A percentile compares a stretch with the other conserved stretches of the same genome.
Conservation (phyloP, 2,329 filamentous ascomycete genomes). For the Fusarium sulawesiense region DNA sequence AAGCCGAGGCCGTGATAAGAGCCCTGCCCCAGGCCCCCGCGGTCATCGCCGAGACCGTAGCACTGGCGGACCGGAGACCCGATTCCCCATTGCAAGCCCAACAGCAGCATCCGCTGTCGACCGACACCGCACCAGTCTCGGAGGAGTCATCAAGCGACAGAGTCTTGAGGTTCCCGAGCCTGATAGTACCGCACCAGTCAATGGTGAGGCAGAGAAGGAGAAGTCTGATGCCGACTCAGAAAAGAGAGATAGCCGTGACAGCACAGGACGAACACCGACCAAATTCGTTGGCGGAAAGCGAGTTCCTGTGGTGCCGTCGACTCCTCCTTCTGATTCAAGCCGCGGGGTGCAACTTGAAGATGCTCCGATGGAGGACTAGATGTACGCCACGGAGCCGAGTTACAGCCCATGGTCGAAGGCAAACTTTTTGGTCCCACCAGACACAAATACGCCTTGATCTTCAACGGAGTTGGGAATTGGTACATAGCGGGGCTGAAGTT, state of each 20-base stretch:
- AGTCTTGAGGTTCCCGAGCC: constrained; percentile 85
- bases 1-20: constrained; percentile 77
- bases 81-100: constrained; percentile 84
- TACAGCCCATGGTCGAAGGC: constrained; percentile 21
- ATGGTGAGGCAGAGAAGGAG: constrained; percentile 52
- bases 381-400: constrained; percentile 17
- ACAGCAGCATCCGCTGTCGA: constrained; percentile 64
- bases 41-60: constrained; percentile 85
- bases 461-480: constrained; percentile 32
- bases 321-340: constrained; percentile 48
- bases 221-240: constrained; percentile 52
- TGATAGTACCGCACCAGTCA: constrained; percentile 58
- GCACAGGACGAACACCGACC: constrained; percentile 61
- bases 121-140: constrained; percentile 62
- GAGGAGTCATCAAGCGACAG: constrained; percentile 65
- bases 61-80: constrained; percentile 76
- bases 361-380: constrained; percentile 63
- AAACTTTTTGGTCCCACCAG: constrained; percentile 21
- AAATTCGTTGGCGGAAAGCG: constrained; percentile 64
- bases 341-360: constrained; percentile 65
- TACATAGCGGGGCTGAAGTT: constrained; percentile 24
- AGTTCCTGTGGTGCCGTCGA: constrained; percentile 44
- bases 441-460: constrained; percentile 15
- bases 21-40: constrained; percentile 72
- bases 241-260: constrained; percentile 76